These are phyloP conservation scores for Chloranthus sessilifolius DNA, from an alignment of 164 flowering plant genomes.

Conservation along the genomic window DNA sequence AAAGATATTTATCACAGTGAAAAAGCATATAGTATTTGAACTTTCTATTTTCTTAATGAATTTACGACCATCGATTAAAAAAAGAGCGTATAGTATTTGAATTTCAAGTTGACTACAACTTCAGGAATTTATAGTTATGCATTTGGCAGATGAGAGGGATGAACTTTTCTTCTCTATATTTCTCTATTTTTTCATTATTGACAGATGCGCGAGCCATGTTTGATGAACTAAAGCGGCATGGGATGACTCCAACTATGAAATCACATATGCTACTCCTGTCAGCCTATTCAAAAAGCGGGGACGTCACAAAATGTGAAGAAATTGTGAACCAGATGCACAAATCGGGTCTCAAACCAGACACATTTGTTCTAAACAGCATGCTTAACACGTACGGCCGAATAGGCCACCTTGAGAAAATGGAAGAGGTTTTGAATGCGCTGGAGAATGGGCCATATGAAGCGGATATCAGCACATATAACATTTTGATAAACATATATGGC, in stretches of 20 bases:
- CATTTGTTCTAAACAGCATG: conserved; percentile 75
- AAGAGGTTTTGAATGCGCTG: conserved; percentile 54
- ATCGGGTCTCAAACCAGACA: conserved; percentile 71
- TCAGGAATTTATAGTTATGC: too few relatives aligned
- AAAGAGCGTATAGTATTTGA: too few relatives aligned
- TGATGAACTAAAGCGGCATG: conserved; percentile 61
- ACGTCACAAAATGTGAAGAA: conserved; percentile 67
- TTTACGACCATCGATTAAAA: too few relatives aligned
- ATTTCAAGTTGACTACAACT: too few relatives aligned
- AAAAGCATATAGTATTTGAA: too few relatives aligned
- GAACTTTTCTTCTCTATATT: too few relatives aligned
- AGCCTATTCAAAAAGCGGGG: conserved; percentile 59
- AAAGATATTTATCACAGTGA: too few relatives aligned
- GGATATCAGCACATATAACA: conserved; percentile 84
- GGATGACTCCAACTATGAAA: conserved; percentile 82
- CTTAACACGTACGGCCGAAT: conserved; percentile 65
- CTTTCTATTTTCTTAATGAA: too few relatives aligned
- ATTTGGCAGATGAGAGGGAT: too few relatives aligned
- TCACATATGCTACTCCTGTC: conserved; percentile 83
- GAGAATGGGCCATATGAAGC: conserved; percentile 41
- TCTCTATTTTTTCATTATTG: too few relatives aligned
- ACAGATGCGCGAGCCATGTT: conserved; percentile 66
- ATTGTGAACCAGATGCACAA: conserved; percentile 62
- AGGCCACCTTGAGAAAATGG: conserved; percentile 82
- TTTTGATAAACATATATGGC: conserved; percentile 70